phyloP scores from a whole-genome alignment of 768 basidiomycete species.

The Leccinellum luteum region DNA sequence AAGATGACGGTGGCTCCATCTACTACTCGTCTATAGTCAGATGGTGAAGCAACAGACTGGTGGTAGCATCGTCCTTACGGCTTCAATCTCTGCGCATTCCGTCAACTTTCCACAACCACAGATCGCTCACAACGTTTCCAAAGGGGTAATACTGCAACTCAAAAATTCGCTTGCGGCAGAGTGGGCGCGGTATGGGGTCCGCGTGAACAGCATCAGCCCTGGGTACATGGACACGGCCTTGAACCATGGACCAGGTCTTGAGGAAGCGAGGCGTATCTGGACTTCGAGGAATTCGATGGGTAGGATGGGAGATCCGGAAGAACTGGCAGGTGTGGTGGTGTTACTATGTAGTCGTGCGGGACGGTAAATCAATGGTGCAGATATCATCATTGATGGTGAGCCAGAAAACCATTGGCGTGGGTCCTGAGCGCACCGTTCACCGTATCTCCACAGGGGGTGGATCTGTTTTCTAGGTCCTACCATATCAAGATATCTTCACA shows the following conservation, averaged over 20 bases:
- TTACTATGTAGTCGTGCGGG: constrained; percentile 43
- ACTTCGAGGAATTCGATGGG: constrained; percentile 41
- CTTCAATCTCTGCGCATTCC: constrained; percentile 42
- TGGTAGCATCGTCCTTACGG: constrained; percentile 41
- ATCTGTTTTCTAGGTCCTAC: constrained; percentile 16
- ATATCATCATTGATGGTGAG: constrained; percentile 43
- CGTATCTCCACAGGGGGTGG: constrained; percentile 19
- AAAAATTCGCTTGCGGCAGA: constrained; percentile 41
- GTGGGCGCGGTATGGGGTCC: constrained; percentile 41
- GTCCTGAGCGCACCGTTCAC: not conserved
- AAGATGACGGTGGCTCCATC: not conserved
- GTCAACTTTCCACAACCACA: constrained; percentile 44
- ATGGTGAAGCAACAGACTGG: constrained; percentile 43
- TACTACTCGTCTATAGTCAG: constrained; percentile 23
- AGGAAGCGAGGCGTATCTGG: constrained; percentile 36
- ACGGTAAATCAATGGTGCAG: constrained; percentile 42
- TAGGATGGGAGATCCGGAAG: constrained; percentile 41
- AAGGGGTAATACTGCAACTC: constrained; percentile 40
- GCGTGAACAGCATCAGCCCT: constrained; percentile 43
- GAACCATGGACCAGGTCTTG: constrained; percentile 36
- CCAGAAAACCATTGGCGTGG: not conserved
- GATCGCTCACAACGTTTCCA: constrained; percentile 42
- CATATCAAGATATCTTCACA: not conserved
- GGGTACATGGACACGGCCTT: constrained; percentile 45
- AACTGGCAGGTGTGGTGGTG: constrained; percentile 39